Evolutionary conservation across 352 stramenopile species (phyloP), one percentile per base, ranked within the genome.

Genomic region (Sclerospora graminicola): DNA sequence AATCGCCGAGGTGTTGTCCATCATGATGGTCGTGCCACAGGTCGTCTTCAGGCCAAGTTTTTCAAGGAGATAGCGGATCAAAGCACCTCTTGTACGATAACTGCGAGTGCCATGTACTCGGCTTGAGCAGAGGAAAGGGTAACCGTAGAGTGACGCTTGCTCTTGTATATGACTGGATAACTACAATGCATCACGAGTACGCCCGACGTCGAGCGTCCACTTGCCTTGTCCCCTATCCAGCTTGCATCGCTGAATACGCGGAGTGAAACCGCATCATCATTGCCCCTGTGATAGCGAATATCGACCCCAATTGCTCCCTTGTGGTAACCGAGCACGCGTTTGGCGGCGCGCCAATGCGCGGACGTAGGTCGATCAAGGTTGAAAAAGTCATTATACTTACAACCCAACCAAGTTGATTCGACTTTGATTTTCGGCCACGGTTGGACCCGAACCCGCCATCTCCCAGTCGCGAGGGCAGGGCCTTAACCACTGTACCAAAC

Each of bases 1-100:
- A 19, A 55, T 55, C 5, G 33, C 40, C 6, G 47, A 31, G 18
- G 44, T 48, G 24, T 55, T 55, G 19, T 55, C 47, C 2, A 55
- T 13, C 9, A 33, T 18, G 20, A 55, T 8, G 19, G 13, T 44
- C 1, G 27, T 41, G 5, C 14, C 4, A 23, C 32, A 8, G 5
- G 4, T 18, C 4, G 32, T n/a, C 8, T 38, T 16, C 21, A 38
- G 5, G 21, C 32, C 32, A n/a, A 38, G 4, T 23, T 38, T 15
- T 5, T n/a, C 32, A 9, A 38, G 14, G 5, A 38, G 16, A 13
- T 38, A 38, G 2, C 15, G 32, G 5, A 38, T 15, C 16, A 38
- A 5, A 38, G 15, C 6, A 38, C 32, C 9, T 23, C 32, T 23
- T 38, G 32, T 13, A 16, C 15, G 13, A 6, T 26, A 19, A 44